Base-by-base conservation (phyloP, 768 basidiomycete species). In the Lentinus brumalis region DNA sequence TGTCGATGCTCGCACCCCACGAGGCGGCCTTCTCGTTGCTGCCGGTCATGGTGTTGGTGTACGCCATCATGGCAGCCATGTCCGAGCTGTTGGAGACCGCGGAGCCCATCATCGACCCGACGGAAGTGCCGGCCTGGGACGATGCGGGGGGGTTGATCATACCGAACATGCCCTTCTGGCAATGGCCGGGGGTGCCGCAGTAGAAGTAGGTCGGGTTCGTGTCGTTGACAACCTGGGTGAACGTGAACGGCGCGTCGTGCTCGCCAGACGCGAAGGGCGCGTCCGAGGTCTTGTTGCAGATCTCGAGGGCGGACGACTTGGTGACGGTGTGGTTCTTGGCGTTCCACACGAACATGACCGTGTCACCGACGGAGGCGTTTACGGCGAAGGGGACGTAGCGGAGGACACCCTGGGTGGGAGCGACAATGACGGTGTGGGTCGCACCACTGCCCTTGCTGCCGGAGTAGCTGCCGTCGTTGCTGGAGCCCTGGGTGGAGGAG, bases 121-220 rank as follows among this genome's bases (percentile, higher is more conserved):
- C 78, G 42, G 86, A 85, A 11, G 78, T 72, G 76, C 71, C 60
- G 30, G 78, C 71, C 56, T 79, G 66, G 56, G 76, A 71, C 32
- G 77, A 80, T 72, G 77, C 85, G 30, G 82, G 79, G 16, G 86
- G 84, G 78, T 89, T 88, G 67, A 89, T 86, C 76, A 89, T 82
- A 76, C 89, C 90, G 71, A 91, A 93, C 90, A 93, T 93, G 67
- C 91, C 92, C 81, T 89, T 86, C 70, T 84, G 73, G 72, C 92
- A 93, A 72, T 94, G 91, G 57, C 67, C 75, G 46, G 87, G 84
- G 50, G 84, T 83, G 62, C 77, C 85, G 74, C 91, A 93, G 79
- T 86, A 88, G 84, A 79, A 91, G 83, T 81, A 91, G 56, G 79
- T 79, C n/a, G 89, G 81, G 68, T 84, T 79, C 53, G 89, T 91